phyloP scores from a whole-genome alignment of 1,139 yeast species.

The Sugiyamaella novakii region DNA sequence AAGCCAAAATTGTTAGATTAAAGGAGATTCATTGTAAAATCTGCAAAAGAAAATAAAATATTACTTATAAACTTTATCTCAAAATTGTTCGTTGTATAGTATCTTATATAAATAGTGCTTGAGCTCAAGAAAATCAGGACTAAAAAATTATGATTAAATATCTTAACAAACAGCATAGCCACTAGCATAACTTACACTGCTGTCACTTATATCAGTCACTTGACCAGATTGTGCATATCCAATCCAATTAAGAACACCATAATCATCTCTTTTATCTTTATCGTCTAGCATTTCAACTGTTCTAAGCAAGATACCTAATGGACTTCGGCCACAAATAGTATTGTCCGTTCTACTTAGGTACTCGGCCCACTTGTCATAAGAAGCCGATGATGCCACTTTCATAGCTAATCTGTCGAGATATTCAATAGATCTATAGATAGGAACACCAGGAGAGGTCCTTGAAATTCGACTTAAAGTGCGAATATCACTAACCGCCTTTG shows the following conservation, averaged over 20 bases:
- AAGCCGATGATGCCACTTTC: conserved; percentile 59
- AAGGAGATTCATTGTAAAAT: too few species aligned
- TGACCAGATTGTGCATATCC: conserved; percentile 79
- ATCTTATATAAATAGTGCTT: background rate
- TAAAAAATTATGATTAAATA: background rate
- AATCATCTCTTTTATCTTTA: conserved; percentile 25
- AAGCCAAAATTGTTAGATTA: too few species aligned
- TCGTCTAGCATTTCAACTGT: conserved; percentile 47
- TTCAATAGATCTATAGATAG: conserved; percentile 74
- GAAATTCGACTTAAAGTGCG: conserved; percentile 23
- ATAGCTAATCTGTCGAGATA: conserved; percentile 69
- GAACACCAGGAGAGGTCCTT: conserved; percentile 36
- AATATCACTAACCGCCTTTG: conserved; percentile 25
- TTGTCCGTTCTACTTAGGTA: conserved; percentile 74
- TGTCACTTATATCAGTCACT: conserved; percentile 55
- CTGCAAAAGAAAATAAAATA: too few species aligned
- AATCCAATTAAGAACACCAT: conserved; percentile 61
- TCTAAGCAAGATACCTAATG: conserved; percentile 64
- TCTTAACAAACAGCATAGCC: conserved; percentile 57
- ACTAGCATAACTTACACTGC: conserved; percentile 89
- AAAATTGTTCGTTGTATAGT: too few species aligned
- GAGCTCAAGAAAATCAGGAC: too few species aligned
- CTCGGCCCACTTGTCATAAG: conserved; percentile 59
- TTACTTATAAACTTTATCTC: too few species aligned
- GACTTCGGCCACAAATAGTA: conserved; percentile 93